Evolutionary conservation across 164 flowering plant genomes (phyloP).

Genomic region (Sedum album): DNA sequence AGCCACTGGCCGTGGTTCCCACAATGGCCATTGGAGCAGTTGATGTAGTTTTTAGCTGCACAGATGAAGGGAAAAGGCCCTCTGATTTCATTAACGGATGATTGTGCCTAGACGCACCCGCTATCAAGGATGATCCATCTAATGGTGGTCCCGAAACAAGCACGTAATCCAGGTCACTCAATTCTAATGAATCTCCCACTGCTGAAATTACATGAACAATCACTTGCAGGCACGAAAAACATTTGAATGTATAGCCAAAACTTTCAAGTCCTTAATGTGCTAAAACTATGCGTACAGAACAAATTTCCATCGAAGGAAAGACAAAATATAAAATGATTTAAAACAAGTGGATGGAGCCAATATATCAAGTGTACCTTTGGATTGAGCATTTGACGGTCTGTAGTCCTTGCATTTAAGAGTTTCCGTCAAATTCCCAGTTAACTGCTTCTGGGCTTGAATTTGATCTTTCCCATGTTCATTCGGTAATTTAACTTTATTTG

Average conservation of each 20-base stretch:
- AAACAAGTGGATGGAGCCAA: slow-evolving; percentile 9
- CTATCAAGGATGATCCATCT: slow-evolving; percentile 50
- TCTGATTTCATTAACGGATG: slow-evolving; percentile 34
- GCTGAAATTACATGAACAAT: slow-evolving; percentile 13
- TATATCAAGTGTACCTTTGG: slow-evolving; percentile 41
- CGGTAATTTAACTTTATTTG: slow-evolving; percentile 9
- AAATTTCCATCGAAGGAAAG: background rate
- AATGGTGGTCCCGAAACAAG: slow-evolving; percentile 69
- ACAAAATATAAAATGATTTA: slow-evolving; percentile 4
- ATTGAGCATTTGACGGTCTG: slow-evolving; percentile 23
- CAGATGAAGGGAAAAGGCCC: slow-evolving; percentile 25
- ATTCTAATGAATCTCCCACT: slow-evolving; percentile 70
- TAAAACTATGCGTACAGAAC: background rate
- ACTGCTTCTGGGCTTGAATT: slow-evolving; percentile 22
- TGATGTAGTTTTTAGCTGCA: slow-evolving; percentile 17
- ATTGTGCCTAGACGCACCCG: slow-evolving; percentile 36
- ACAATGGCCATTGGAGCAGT: slow-evolving; percentile 68
- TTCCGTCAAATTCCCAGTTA: slow-evolving; percentile 30
- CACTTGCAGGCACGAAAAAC: background rate
- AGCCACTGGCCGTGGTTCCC: slow-evolving; percentile 29
- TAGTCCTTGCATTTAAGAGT: slow-evolving; percentile 24
- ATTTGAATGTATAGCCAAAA: background rate
- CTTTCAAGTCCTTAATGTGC: background rate
- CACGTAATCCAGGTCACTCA: slow-evolving; percentile 86
- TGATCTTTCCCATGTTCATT: slow-evolving; percentile 19